phyloP scores from a whole-genome alignment of 768 basidiomycete genomes.

The Phanerochaete sordida region DNA sequence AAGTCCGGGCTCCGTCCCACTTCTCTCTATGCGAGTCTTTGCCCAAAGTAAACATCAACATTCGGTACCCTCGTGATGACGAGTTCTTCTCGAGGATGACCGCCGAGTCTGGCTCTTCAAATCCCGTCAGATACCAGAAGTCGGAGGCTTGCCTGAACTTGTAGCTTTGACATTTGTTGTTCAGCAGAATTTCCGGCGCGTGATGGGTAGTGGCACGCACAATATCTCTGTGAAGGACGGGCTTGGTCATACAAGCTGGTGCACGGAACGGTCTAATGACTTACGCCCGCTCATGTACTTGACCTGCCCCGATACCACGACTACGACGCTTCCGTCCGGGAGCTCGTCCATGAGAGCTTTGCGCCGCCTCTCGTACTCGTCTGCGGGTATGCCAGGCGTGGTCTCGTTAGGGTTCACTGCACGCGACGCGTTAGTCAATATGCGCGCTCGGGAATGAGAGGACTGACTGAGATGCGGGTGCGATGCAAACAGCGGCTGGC shows the following conservation, averaged over 20 bases:
- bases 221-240: constrained; percentile 50
- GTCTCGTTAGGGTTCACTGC: constrained; percentile 62
- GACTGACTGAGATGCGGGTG: constrained; percentile 78
- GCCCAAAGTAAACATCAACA: constrained; percentile 80
- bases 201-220: constrained; percentile 41
- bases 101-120: constrained; percentile 89
- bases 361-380: constrained; percentile 77
- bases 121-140: constrained; percentile 96
- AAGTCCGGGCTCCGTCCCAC: constrained; percentile 90
- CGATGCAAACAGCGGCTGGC: constrained; percentile 73
- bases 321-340: constrained; percentile 69
- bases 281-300: constrained; percentile 84
- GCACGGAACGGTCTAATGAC: constrained; percentile 25
- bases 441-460: neutral
- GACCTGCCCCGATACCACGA: constrained; percentile 73
- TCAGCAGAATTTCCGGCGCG: neutral
- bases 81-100: constrained; percentile 79
- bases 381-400: constrained; percentile 74
- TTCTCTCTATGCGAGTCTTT: constrained; percentile 75
- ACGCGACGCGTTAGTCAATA: neutral
- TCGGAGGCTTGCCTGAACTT: constrained; percentile 91
- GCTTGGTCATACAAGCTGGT: neutral
- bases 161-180: constrained; percentile 58
- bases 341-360: constrained; percentile 67
- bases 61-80: constrained; percentile 69